These are phyloP conservation scores for Melanopsichium pennsylvanicum DNA, from an alignment of 1,284 basidiomycete genomes.

Conservation along the genomic window DNA sequence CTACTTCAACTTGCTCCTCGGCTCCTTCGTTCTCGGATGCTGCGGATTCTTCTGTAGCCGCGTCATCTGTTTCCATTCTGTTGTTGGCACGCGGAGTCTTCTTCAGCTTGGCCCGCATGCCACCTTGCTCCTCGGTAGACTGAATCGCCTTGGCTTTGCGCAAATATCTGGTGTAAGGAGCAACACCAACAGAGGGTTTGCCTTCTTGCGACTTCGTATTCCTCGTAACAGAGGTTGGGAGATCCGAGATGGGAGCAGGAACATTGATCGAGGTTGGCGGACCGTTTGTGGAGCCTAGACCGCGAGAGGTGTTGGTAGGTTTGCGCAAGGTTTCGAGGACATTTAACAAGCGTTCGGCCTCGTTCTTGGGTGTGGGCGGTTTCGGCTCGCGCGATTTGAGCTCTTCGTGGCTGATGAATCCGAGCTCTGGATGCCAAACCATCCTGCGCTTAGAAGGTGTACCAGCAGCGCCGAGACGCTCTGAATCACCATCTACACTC, in stretches of 20 bases:
- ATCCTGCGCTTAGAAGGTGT: constrained; percentile 56
- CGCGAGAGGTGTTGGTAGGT: constrained; percentile 55
- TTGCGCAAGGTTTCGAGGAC: constrained; percentile 66
- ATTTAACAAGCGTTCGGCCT: constrained; percentile 66
- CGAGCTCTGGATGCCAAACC: constrained; percentile 61
- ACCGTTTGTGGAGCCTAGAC: constrained; percentile 22
- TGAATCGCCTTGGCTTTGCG: constrained; percentile 38
- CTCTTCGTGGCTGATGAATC: constrained; percentile 60
- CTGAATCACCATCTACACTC: constrained; percentile 45
- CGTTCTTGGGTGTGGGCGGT: constrained; percentile 64
- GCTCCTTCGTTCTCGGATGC: constrained; percentile 22
- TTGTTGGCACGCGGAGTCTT: constrained; percentile 1
- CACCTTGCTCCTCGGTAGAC: constrained; percentile 19
- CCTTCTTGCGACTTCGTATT: constrained; percentile 4
- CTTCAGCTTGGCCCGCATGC: constrained; percentile 41
- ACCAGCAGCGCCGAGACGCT: constrained; percentile 15
- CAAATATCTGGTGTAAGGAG: constrained; percentile 53
- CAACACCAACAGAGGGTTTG: constrained; percentile 30
- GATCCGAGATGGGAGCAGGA: constrained; percentile 41
- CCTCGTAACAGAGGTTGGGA: constrained; percentile 5
- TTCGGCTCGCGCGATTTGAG: constrained; percentile 51
- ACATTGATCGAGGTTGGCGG: constrained; percentile 32
- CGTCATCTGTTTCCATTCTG: constrained; percentile 14
- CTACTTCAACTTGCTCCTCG: constrained; percentile 8
- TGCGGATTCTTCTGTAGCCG: constrained; percentile 17